Evolutionary conservation across 2,329 filamentous ascomycete genomes (phyloP).

Genomic region (Fusarium xyrophilum): DNA sequence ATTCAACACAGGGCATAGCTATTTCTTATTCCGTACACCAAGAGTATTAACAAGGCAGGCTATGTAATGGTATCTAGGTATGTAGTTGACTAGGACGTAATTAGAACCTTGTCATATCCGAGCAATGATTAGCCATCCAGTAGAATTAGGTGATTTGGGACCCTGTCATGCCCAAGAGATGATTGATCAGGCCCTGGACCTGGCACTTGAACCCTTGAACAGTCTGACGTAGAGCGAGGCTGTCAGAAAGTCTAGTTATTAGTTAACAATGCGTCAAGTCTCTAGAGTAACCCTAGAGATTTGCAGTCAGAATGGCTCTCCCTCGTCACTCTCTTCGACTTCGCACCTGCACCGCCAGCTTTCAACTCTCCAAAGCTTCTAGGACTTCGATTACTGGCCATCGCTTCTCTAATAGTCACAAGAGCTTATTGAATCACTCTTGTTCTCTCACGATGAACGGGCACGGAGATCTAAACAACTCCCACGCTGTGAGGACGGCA

Average conservation of each 20-base stretch:
- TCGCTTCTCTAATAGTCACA: not conserved
- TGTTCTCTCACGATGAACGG: not conserved
- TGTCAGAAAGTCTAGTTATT: not conserved
- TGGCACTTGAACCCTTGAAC: not conserved
- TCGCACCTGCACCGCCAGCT: rapidly evolving
- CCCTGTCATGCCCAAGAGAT: not conserved
- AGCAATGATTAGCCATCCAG: not conserved
- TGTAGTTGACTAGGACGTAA: too few species aligned
- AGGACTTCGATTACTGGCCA: rapidly evolving
- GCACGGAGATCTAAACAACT: rapidly evolving
- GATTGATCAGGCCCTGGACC: not conserved
- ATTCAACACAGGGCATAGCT: rapidly evolving
- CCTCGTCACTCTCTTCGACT: not conserved
- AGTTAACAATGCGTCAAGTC: not conserved
- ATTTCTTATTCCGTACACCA: not conserved
- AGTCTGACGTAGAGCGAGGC: not conserved
- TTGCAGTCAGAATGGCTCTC: not conserved
- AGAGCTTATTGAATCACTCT: rapidly evolving
- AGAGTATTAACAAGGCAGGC: too few species aligned
- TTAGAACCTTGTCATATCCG: not conserved
- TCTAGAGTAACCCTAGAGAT: rapidly evolving
- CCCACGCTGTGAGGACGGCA: rapidly evolving
- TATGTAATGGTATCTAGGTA: too few species aligned
- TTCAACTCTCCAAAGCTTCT: rapidly evolving
- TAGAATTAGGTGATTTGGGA: not conserved